phyloP scores from a whole-genome alignment of 306 rosid genomes.

The Ochetophila trinervis region DNA sequence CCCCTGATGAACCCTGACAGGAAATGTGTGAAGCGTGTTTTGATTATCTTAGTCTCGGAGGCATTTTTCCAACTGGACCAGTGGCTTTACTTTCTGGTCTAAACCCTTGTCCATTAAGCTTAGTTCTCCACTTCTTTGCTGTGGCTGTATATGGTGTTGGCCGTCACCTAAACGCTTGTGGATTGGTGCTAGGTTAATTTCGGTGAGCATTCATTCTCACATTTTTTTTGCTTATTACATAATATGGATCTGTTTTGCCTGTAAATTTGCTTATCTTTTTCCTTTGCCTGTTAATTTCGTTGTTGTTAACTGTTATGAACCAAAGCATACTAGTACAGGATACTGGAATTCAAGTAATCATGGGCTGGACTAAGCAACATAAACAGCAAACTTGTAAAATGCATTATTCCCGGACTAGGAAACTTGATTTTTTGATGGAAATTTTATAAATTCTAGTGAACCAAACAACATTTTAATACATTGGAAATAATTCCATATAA shows the following conservation, averaged over 20 bases:
- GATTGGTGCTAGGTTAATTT: conserved; percentile 56
- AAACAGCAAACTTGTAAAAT: too few species aligned
- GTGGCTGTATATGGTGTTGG: conserved; percentile 65
- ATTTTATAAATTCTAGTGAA: too few species aligned
- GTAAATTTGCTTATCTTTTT: neutral
- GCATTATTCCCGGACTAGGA: neutral
- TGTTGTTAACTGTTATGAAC: too few species aligned
- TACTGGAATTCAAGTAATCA: too few species aligned
- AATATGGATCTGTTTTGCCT: neutral
- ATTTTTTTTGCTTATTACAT: neutral
- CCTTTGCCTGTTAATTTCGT: neutral
- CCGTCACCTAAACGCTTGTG: conserved; percentile 47
- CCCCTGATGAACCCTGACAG: conserved; percentile 41
- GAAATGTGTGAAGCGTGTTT: conserved; percentile 59
- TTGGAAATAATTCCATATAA: neutral
- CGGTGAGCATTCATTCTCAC: conserved; percentile 40
- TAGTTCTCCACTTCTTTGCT: conserved; percentile 67
- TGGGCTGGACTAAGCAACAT: too few species aligned
- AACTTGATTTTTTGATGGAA: neutral
- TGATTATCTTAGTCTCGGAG: conserved; percentile 54
- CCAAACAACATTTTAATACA: neutral
- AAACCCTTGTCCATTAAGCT: conserved; percentile 51
- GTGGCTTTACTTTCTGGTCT: conserved; percentile 58
- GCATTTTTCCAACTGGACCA: conserved; percentile 44
- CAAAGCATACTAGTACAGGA: too few species aligned